Conservation (phyloP, 2,329 filamentous ascomycete species). For the Trichoderma koningiopsis region DNA sequence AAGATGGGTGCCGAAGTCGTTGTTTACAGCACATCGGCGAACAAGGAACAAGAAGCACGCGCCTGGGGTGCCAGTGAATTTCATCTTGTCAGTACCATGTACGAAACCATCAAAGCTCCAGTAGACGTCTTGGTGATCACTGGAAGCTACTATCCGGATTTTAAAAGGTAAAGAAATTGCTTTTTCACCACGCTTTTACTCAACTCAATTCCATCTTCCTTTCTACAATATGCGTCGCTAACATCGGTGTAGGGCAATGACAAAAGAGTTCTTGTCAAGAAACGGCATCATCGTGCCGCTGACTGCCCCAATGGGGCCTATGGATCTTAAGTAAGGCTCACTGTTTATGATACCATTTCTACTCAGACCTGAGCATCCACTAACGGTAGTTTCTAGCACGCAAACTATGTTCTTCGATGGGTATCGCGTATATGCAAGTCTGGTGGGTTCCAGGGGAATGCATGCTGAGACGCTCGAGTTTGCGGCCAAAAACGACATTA, state of each 20-base stretch:
- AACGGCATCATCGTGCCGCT: background rate
- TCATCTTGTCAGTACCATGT: background rate
- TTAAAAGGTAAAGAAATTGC: background rate
- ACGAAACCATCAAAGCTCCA: background rate
- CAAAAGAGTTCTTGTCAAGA: background rate
- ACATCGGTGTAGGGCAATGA: background rate
- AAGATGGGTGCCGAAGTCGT: background rate
- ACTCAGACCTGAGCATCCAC: background rate
- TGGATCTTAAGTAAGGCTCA: background rate
- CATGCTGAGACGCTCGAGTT: background rate
- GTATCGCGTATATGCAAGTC: background rate
- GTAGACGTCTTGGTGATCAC: background rate
- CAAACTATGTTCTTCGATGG: background rate
- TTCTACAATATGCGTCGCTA: background rate
- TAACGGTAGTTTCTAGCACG: background rate
- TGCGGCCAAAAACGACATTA: background rate
- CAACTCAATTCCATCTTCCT: background rate
- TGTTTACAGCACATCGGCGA: background rate
- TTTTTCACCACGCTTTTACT: background rate
- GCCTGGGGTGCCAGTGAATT: background rate
- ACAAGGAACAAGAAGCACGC: background rate
- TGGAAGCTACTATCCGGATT: background rate
- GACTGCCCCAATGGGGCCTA: background rate
- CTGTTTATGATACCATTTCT: background rate
- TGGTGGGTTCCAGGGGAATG: background rate